Conservation (phyloP, 495 filamentous ascomycete species). For the Aspergillus carlsbadensis region DNA sequence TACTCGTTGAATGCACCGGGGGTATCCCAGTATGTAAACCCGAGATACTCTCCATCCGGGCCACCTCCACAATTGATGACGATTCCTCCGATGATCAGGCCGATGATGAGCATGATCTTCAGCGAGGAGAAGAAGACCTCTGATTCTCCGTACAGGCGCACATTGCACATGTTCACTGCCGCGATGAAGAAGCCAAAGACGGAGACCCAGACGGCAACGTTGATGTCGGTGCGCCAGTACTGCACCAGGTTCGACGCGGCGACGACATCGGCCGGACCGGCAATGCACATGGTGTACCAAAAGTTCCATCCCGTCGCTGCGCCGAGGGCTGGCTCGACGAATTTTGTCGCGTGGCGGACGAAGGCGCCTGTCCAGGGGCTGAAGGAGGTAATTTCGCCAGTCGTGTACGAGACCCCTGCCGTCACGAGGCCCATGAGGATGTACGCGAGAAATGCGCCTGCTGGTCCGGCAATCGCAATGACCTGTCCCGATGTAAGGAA, state of each 20-base stretch:
- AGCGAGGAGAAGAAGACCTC: constrained; percentile 45
- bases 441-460: constrained; percentile 64
- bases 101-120: constrained; percentile 45
- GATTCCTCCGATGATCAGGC: constrained; percentile 46
- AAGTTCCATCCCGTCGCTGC: neutral
- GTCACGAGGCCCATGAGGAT: constrained; percentile 52
- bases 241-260: constrained; percentile 6
- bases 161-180: constrained; percentile 38
- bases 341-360: constrained; percentile 64
- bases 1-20: constrained; percentile 50
- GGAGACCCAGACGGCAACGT: constrained; percentile 50
- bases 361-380: constrained; percentile 71
- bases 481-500: constrained; percentile 68
- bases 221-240: constrained; percentile 15
- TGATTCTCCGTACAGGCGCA: constrained; percentile 46
- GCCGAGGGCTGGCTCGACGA: constrained; percentile 55
- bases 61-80: constrained; percentile 44
- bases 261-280: neutral
- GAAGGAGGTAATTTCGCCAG: constrained; percentile 68
- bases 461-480: constrained; percentile 60
- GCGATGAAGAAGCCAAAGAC: constrained; percentile 45
- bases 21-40: constrained; percentile 48
- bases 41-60: constrained; percentile 23
- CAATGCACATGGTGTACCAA: constrained; percentile 33
- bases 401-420: constrained; percentile 46